Percentiles rank a stretch among this genome's conserved stretches.
These are phyloP conservation scores for Pinus taeda DNA, from an alignment of 75 land plant genomes.

Conservation along the genomic window DNA sequence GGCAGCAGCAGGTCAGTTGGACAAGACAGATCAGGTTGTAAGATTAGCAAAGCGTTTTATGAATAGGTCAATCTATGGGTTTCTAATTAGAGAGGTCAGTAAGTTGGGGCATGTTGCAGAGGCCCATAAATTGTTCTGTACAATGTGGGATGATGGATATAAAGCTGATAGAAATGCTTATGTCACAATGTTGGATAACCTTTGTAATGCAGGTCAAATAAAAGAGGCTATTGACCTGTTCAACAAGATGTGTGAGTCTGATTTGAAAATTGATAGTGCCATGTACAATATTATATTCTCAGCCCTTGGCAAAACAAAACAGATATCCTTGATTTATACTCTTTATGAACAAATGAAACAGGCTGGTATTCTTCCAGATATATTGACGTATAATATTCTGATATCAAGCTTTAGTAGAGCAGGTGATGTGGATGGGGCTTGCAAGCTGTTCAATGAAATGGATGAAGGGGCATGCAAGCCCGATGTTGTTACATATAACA, in stretches of 20 bases:
- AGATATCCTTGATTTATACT: conserved; percentile 25
- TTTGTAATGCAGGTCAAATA: conserved; percentile 70
- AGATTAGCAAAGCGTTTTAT: conserved; percentile 56
- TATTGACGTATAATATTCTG: conserved; percentile 76
- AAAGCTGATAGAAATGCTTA: conserved; percentile 54
- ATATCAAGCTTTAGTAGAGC: conserved; percentile 70
- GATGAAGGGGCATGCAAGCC: conserved; percentile 54
- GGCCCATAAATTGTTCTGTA: conserved; percentile 65
- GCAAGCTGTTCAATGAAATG: conserved; percentile 69
- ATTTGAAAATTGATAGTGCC: conserved; percentile 31
- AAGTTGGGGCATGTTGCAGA: conserved; percentile 58
- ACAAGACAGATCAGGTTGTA: conserved; percentile 52
- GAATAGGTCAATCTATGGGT: conserved; percentile 55
- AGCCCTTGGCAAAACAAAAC: conserved; percentile 61
- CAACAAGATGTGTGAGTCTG: conserved; percentile 58
- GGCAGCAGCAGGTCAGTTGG: conserved; percentile 57
- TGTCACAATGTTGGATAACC: conserved; percentile 65
- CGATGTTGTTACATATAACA: conserved; percentile 81
- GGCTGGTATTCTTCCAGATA: conserved; percentile 61
- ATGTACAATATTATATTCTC: conserved; percentile 62
- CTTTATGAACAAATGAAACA: conserved; percentile 59
- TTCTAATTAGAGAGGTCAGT: conserved; percentile 45
- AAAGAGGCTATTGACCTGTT: conserved; percentile 69
- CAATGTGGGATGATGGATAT: conserved; percentile 57
- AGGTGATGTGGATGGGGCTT: conserved; percentile 51